These are phyloP conservation scores for Thermochaetoides thermophila DNA, from an alignment of 495 filamentous ascomycete species.

Conservation along the genomic window DNA sequence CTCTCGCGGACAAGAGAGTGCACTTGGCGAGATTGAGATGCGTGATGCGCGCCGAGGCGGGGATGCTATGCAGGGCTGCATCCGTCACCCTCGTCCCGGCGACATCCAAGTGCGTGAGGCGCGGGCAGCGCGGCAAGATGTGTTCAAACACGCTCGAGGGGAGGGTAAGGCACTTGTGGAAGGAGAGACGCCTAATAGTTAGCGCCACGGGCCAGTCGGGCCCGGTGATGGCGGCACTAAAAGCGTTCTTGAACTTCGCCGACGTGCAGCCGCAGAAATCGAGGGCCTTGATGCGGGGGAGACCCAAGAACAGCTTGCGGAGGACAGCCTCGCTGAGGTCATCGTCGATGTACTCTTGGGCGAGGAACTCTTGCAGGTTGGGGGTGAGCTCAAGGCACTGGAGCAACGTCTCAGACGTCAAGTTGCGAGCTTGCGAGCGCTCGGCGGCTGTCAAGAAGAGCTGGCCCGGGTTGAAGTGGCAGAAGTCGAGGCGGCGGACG, in stretches of 20 bases:
- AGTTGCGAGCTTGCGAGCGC: slow-evolving; percentile 64
- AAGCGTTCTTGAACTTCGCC: slow-evolving; percentile 49
- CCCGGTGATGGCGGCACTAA: slow-evolving; percentile 19
- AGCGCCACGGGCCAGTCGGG: slow-evolving; percentile 34
- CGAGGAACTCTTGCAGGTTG: slow-evolving; percentile 64
- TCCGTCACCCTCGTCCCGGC: slow-evolving; percentile 68
- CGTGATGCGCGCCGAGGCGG: slow-evolving; percentile 54
- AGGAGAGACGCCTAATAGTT: slow-evolving; percentile 51
- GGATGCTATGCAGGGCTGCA: slow-evolving; percentile 55
- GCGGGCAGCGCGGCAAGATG: slow-evolving; percentile 51
- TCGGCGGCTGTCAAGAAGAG: slow-evolving; percentile 68
- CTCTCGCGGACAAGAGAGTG: slow-evolving; percentile 48
- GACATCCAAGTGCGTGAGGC: slow-evolving; percentile 68
- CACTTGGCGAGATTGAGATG: slow-evolving; percentile 73
- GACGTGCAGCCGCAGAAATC: slow-evolving; percentile 74
- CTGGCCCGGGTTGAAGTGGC: slow-evolving; percentile 74
- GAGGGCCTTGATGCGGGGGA: slow-evolving; percentile 53
- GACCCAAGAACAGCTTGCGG: slow-evolving; percentile 56
- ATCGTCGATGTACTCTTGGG: slow-evolving; percentile 72
- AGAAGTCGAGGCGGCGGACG: slow-evolving; percentile 72
- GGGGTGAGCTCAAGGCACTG: slow-evolving; percentile 63
- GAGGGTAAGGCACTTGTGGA: slow-evolving; percentile 73
- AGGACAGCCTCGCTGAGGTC: slow-evolving; percentile 58
- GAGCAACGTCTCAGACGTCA: slow-evolving; percentile 63
- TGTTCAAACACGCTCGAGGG: slow-evolving; percentile 51